These are phyloP conservation scores for Petunia axillaris DNA, from an alignment of 257 asterid species.

Conservation along the genomic window DNA sequence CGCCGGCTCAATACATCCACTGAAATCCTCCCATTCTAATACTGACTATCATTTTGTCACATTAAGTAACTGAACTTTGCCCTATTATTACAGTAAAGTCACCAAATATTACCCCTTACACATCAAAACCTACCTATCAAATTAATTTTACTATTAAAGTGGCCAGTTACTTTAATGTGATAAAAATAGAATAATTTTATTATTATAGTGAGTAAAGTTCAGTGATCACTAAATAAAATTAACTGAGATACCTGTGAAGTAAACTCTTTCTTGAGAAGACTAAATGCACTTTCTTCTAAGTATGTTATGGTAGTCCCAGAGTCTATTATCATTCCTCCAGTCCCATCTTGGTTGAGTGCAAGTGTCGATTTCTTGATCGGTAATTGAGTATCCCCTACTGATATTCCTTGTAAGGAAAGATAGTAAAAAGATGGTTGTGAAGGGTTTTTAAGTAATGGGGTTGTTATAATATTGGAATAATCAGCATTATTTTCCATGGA, in stretches of 20 bases:
- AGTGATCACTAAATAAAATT: neutral
- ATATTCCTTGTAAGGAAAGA: constrained; percentile 70
- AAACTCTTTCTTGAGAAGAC: constrained; percentile 58
- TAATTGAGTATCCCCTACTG: constrained; percentile 63
- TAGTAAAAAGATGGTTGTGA: constrained; percentile 79
- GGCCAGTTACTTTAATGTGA: too few species aligned
- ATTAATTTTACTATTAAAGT: neutral
- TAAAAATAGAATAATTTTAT: too few species aligned
- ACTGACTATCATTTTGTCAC: neutral
- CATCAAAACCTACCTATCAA: neutral
- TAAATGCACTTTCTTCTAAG: constrained; percentile 54
- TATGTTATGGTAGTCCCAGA: constrained; percentile 90
- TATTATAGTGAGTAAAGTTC: neutral
- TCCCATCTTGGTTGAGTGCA: constrained; percentile 59
- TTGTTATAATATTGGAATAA: constrained; percentile 29
- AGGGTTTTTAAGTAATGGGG: constrained; percentile 61
- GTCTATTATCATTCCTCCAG: constrained; percentile 85
- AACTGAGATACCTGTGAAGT: constrained; percentile 17
- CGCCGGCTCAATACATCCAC: too few species aligned
- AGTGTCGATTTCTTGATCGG: constrained; percentile 55
- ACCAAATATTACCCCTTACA: neutral
- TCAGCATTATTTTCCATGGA: constrained; percentile 27
- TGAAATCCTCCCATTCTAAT: too few species aligned
- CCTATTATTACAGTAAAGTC: neutral
- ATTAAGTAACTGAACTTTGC: neutral